Evolutionary conservation across 768 basidiomycete genomes (phyloP).

Genomic region (Chlorophyllum brunneum): DNA sequence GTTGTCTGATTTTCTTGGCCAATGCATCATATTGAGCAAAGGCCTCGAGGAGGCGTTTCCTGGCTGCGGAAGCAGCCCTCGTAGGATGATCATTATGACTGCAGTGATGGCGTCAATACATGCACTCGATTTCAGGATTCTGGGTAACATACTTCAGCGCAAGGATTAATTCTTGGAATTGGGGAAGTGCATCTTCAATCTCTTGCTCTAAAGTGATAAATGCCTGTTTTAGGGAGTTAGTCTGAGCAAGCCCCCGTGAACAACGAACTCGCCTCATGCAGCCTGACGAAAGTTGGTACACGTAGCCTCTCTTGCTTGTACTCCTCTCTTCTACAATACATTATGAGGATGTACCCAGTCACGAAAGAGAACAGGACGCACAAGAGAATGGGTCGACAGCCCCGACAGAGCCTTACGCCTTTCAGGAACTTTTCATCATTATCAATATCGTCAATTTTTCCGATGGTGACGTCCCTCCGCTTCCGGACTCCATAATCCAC

Average conservation of each 20-base stretch:
- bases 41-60: constrained; percentile 80
- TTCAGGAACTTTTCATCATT: constrained; percentile 84
- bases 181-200: constrained; percentile 83
- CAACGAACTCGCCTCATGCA: constrained; percentile 60
- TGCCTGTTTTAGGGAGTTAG: constrained; percentile 34
- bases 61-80: constrained; percentile 62
- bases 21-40: constrained; percentile 89
- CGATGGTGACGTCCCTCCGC: constrained; percentile 30
- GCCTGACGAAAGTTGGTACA: constrained; percentile 57
- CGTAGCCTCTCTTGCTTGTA: constrained; percentile 60
- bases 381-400: constrained; percentile 79
- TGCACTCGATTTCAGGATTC: too few species aligned
- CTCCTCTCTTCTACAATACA: constrained; percentile 63
- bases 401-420: constrained; percentile 83
- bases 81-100: constrained; percentile 49
- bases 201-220: constrained; percentile 79
- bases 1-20: constrained; percentile 75
- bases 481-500: constrained; percentile 79
- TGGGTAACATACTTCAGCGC: constrained; percentile 51
- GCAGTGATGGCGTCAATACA: neutral
- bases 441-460: constrained; percentile 36
- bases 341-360: constrained; percentile 4
- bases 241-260: neutral
- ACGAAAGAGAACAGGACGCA: constrained; percentile 34
- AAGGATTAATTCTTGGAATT: constrained; percentile 83